Evolutionary conservation across 2,329 filamentous ascomycete genomes (phyloP), one percentile per base, ranked within the genome.

Genomic region (Epichloe hybrida): DNA sequence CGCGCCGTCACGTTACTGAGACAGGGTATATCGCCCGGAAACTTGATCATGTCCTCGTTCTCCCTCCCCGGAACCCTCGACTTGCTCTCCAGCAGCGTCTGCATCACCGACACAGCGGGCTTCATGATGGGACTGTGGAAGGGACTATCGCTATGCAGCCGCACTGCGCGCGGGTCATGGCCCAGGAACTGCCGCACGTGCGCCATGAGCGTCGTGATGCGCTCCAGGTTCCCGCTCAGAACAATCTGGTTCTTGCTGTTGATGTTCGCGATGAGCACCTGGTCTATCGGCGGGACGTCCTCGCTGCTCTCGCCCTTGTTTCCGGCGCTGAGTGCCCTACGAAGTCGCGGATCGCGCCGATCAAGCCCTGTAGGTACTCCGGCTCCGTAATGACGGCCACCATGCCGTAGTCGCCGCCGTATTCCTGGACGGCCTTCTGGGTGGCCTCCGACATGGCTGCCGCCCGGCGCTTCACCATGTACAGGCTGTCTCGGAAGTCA

Each of bases 211-310:
- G 83, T 84, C 60, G 81, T 83, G 65, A 96, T 95, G 58, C 82
- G 77, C 59, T 84, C 83, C 49, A 96, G 83, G 66, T 83, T 91
- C 37, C 91, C 91, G 62, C 86, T 93, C 49, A 97, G 74, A 48
- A 96, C 91, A 60, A 97, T 95, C 70, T 97, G 91, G 64, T 95
- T 95, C 71, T 89, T 93, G 65, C 84, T 88, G 70, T 97, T 97
- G 69, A 95, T 82, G 67, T 97, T 96, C 53, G 89, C 91, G 58
- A 97, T 89, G 57, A 85, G 73, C 48, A 96, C 90, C 66, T 95
- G 86, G 62, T 93, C 80, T 50, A 94, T 88, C 3, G 88, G 80
- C 17, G 86, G 84, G 34, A 82, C 69, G 57, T 86, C 77, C 56
- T 81, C 73, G 53, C 76, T 77, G 58, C 79, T 82, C 63, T 89